These are phyloP conservation scores for Pisolithus tinctorius DNA, from an alignment of 768 basidiomycete species.

Conservation along the genomic window DNA sequence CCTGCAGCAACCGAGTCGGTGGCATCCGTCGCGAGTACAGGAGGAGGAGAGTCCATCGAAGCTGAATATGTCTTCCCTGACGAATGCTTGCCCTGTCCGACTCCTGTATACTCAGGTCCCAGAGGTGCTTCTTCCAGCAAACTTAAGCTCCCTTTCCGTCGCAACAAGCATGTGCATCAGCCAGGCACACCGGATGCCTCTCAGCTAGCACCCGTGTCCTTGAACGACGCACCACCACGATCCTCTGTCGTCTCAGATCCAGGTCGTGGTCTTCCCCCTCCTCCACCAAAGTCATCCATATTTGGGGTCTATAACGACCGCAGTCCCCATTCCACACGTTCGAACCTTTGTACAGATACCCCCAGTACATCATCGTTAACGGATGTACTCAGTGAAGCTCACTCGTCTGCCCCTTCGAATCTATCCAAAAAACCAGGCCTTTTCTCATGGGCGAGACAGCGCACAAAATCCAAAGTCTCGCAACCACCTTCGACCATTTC, in stretches of 20 bases:
- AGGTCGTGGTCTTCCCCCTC: conserved; percentile 42
- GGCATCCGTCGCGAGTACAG: conserved; percentile 10
- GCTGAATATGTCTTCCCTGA: conserved; percentile 25
- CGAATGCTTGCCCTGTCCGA: conserved; percentile 7
- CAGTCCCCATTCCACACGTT: conserved; percentile 51
- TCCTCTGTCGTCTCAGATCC: conserved; percentile 38
- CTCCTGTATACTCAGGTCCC: conserved; percentile 18
- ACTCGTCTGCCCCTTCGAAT: conserved; percentile 10
- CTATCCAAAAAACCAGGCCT: conserved; percentile 30
- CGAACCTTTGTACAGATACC: conserved; percentile 27
- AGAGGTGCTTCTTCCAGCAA: conserved; percentile 34
- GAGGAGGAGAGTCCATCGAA: conserved; percentile 21
- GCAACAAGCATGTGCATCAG: conserved; percentile 23
- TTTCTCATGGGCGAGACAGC: conserved; percentile 29
- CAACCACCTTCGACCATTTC: conserved; percentile 30
- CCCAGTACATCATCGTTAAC: conserved; percentile 10
- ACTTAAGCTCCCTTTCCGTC: conserved; percentile 38
- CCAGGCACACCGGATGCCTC: conserved; percentile 4
- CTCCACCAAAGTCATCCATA: conserved; percentile 58
- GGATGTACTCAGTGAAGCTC: conserved; percentile 7
- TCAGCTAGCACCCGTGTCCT: conserved; percentile 8
- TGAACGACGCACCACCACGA: conserved; percentile 26
- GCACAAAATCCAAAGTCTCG: conserved; percentile 29
- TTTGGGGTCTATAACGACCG: conserved; percentile 55
- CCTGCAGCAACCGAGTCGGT: conserved; percentile 10